Evolutionary conservation across 441 rosid species (phyloP), one percentile per base, ranked within the genome.

Genomic region (Kokia cookei): DNA sequence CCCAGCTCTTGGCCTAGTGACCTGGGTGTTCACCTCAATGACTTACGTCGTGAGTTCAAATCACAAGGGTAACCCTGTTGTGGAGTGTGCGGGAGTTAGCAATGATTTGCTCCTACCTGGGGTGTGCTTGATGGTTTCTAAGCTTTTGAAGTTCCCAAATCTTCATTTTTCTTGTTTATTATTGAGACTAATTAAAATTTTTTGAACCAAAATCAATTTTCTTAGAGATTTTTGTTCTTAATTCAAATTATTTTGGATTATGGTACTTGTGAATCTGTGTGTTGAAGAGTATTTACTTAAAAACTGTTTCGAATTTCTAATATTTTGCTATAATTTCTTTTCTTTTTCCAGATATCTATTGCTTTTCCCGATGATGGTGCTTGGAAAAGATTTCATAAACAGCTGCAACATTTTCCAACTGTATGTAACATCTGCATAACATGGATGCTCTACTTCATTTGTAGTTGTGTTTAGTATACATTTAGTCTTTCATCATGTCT

Each of bases 341-440:
- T 61, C 27, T 15, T 77, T 73, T 73, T 22, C 93, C 93, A 95
- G 99, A 91, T 95, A 82, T 86, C 99, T 63, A 90, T 95, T 81
- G 99, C 99, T 80, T 95, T 93, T 82, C 99, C 99, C 22, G 99
- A 95, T 84, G 99, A 95, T 75, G 98, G 99, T 79, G 97, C 98
- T 15, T 95, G 98, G 98, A 95, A 95, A 83, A 81, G 98, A 73
- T 95, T 93, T 84, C 96, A 95, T 82, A 95, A 93, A 72, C 96
- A 90, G 83, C 89, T 95, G 78, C 97, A 95, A 77, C 99, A 95
- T 86, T 95, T 89, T 76, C 99, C 99, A 19, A 89, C 71, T 87
- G 99, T 95, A 89, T 63, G 58, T 45, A 66, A 67, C 61, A 42
- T 65, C 32, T 26, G 9, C 73, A 12, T 43, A 24, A 65, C 61